These are phyloP conservation scores for Solanum dulcamara DNA, from an alignment of 257 asterid species.

Conservation along the genomic window DNA sequence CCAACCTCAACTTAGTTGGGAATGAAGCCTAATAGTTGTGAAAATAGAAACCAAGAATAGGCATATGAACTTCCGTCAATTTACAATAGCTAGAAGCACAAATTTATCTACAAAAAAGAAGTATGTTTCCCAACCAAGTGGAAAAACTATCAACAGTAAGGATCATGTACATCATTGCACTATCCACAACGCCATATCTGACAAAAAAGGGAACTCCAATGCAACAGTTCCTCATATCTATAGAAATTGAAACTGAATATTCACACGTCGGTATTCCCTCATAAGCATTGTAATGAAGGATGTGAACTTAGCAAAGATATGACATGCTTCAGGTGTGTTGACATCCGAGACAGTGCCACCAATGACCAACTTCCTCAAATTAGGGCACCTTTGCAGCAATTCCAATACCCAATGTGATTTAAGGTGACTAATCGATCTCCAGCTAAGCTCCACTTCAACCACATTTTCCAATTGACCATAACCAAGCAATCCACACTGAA, in stretches of 20 bases:
- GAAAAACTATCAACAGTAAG: neutral
- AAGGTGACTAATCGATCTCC: slow-evolving; percentile 53
- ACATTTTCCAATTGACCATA: slow-evolving; percentile 51
- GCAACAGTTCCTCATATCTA: slow-evolving; percentile 12
- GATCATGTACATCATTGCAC: neutral
- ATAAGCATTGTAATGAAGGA: slow-evolving; percentile 43
- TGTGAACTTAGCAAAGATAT: slow-evolving; percentile 47
- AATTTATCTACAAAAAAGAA: neutral
- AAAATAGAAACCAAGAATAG: neutral
- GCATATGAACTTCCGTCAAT: neutral
- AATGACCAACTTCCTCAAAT: slow-evolving; percentile 53
- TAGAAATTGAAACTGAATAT: slow-evolving; percentile 50
- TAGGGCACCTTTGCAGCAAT: slow-evolving; percentile 58
- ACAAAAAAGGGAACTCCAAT: neutral
- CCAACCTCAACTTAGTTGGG: neutral
- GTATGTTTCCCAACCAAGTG: neutral
- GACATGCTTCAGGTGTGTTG: slow-evolving; percentile 66
- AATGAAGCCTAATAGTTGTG: neutral
- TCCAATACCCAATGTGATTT: slow-evolving; percentile 56
- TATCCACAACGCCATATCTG: neutral
- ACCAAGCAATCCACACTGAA: slow-evolving; percentile 53
- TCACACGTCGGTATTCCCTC: slow-evolving; percentile 53
- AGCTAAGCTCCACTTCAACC: slow-evolving; percentile 64
- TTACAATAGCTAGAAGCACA: neutral
- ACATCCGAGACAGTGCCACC: slow-evolving; percentile 61